Evolutionary conservation across 805 yeast genomes (phyloP), one percentile per base, ranked within the genome.

Genomic region (Metschnikowia gelsemii): DNA sequence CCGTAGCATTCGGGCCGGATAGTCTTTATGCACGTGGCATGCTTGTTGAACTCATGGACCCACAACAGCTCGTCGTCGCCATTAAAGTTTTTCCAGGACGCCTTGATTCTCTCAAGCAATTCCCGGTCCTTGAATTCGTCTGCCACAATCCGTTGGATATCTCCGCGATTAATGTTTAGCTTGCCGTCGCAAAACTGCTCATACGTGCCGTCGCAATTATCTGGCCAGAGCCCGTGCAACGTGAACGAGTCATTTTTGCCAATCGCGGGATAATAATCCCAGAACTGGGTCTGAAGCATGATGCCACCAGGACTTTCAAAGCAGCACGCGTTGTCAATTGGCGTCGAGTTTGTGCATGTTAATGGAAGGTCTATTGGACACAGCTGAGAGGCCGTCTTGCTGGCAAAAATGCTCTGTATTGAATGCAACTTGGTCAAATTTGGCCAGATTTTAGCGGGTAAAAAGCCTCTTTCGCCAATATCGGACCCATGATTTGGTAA

Each of bases 321-420:
- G 41, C 74, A 70, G 44, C 75, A 70, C 4, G 59, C 58, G 59
- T 87, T 81, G 0, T 60, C 65, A 2, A 78, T 68, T 2, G 67
- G 71, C 0, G 63, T 74, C 4, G 68, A 57, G 51, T 82, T 81
- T 14, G 85, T 55, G 54, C 93, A 85, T 6, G 86, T 73, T 25
- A 76, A 57, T 1, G 91, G 90, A 12, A 47, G 32, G 24, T 44
- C 42, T 2, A 38, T 29, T 11, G 52, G 52, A 31, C 52, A 49
- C 45, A 39, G 47, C 27, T 30, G 24, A 16, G 34, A 18, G 20
- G 25, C 26, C 26, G 11, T 13, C 13, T n/a, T 20, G 13, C 12
- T 21, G 19, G 25, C 19, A 18, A 40, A 34, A 7, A 27, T 19
- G 21, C 24, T 22, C 23, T 34, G 43, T 14, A 27, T 5, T 3